Conservation (phyloP, 495 filamentous ascomycete species). For the Clavariopsis aquatica region DNA sequence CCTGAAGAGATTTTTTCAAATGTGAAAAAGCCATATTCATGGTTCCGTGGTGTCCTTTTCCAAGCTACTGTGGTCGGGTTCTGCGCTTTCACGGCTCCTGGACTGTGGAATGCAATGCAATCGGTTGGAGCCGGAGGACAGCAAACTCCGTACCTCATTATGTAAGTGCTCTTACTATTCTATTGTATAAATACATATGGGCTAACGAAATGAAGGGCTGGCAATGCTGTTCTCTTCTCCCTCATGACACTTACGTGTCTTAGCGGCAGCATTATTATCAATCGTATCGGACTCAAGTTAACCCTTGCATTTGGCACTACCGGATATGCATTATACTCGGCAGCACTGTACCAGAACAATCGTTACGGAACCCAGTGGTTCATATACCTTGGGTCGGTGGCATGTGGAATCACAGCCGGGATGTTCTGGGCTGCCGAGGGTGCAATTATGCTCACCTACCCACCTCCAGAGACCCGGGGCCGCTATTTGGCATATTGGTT, state of each 20-base stretch:
- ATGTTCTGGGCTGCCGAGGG: constrained; percentile 90
- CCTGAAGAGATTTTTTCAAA: not conserved
- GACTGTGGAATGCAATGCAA: constrained; percentile 20
- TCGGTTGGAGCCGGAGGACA: constrained; percentile 14
- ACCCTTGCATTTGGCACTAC: constrained; percentile 2
- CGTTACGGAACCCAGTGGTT: constrained; percentile 17
- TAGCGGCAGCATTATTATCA: constrained; percentile 4
- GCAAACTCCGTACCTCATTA: constrained; percentile 15
- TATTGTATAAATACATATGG: too few relatives aligned
- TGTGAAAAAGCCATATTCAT: constrained; percentile 1
- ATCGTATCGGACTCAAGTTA: constrained; percentile 8
- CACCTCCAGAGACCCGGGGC: constrained; percentile 76
- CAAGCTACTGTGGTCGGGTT: constrained; percentile 10
- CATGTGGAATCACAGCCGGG: constrained; percentile 55
- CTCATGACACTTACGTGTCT: constrained; percentile 10
- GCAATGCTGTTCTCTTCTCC: not conserved
- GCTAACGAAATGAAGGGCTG: not conserved
- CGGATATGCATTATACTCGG: constrained; percentile 9
- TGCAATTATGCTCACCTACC: constrained; percentile 94
- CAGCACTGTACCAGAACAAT: constrained; percentile 16
- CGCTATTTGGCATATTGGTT: constrained; percentile 55
- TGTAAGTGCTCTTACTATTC: constrained; percentile 7
- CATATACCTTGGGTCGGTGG: constrained; percentile 9
- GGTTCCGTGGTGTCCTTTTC: constrained; percentile 15
- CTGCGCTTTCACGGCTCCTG: constrained; percentile 5